Evolutionary conservation across 176 grass and related monocot species (phyloP).

Genomic region (Guadua angustifolia): DNA sequence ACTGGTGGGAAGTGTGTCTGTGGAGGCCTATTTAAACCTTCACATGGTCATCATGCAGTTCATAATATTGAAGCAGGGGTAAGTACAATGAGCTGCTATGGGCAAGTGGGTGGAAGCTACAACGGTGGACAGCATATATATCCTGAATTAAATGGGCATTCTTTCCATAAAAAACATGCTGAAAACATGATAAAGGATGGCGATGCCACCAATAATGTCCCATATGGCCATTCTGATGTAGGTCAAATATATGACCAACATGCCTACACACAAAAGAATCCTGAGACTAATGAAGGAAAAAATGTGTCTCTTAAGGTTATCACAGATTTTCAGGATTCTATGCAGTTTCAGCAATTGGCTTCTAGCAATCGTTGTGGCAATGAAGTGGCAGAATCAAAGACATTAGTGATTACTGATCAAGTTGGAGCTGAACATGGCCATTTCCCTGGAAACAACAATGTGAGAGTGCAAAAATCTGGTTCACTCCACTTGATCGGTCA

Average conservation of each 20-base stretch:
- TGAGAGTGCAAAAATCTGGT: conserved; percentile 37
- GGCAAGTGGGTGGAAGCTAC: conserved; percentile 45
- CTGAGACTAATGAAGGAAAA: conserved; percentile 42
- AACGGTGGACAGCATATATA: conserved; percentile 38
- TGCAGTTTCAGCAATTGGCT: conserved; percentile 52
- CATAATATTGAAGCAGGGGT: conserved; percentile 52
- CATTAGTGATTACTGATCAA: conserved; percentile 43
- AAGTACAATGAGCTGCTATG: conserved; percentile 45
- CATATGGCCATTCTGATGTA: conserved; percentile 55
- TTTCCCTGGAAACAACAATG: conserved; percentile 38
- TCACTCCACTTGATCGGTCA: conserved; percentile 30
- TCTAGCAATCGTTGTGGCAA: conserved; percentile 46
- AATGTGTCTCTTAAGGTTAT: conserved; percentile 50
- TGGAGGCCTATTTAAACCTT: conserved; percentile 43
- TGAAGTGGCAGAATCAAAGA: conserved; percentile 49
- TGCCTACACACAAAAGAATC: conserved; percentile 45
- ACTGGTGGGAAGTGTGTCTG: conserved; percentile 43
- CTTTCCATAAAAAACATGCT: conserved; percentile 55
- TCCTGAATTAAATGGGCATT: conserved; percentile 53
- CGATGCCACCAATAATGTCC: conserved; percentile 31
- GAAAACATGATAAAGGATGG: conserved; percentile 42
- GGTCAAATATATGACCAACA: conserved; percentile 56
- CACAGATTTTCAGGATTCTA: conserved; percentile 50
- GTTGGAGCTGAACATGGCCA: conserved; percentile 40
- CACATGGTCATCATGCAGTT: conserved; percentile 38